Conservation (phyloP, 73 alveolate species). For the Paramecium biaurelia region DNA sequence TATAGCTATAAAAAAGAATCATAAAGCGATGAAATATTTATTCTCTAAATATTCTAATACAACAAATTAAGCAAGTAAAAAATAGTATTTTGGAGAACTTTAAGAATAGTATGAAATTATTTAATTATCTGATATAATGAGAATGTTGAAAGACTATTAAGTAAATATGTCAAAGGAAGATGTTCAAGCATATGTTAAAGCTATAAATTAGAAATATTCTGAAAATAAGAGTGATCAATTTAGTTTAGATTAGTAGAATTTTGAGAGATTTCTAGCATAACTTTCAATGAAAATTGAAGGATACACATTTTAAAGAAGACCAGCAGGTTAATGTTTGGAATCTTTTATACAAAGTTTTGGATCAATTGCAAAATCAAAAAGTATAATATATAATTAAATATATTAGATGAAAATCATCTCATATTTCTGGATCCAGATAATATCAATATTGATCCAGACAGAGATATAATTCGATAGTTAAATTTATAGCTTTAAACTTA, state of each 20-base stretch:
- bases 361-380: constrained; percentile 26
- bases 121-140: constrained; percentile 8
- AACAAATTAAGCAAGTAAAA: constrained; percentile 37
- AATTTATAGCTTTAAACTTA: background rate
- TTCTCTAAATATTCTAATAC: constrained; percentile 55
- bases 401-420: constrained; percentile 11
- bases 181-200: background rate
- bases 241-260: constrained; percentile 23
- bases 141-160: background rate
- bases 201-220: constrained; percentile 22
- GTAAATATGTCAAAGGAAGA: constrained; percentile 7
- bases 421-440: constrained; percentile 39
- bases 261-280: background rate
- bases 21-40: constrained; percentile 51
- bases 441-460: constrained; percentile 36
- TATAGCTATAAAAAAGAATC: constrained; percentile 38
- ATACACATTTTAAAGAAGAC: background rate
- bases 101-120: background rate
- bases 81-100: constrained; percentile 26
- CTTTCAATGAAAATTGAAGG: background rate
- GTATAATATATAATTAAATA: background rate
- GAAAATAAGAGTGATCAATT: background rate
- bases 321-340: constrained; percentile 30
- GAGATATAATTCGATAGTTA: background rate
- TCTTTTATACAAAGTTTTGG: background rate